Conservation (phyloP, 2,329 filamentous ascomycete genomes). For the Fusarium denticulatum region DNA sequence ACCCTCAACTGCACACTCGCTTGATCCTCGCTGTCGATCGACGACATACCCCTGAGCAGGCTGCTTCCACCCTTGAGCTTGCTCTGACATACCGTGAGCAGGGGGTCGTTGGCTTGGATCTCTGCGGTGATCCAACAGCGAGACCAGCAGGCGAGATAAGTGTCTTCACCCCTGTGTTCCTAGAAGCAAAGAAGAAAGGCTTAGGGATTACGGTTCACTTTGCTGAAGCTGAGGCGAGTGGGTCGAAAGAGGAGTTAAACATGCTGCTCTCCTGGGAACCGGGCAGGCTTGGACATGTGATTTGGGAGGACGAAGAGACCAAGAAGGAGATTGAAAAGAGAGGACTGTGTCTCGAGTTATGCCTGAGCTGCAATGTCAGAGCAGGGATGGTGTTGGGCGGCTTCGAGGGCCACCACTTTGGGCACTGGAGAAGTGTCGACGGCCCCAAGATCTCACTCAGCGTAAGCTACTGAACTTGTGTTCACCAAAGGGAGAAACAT, state of each 20-base stretch:
- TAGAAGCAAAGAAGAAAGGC: slow-evolving; percentile 61
- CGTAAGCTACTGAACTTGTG: slow-evolving; percentile 60
- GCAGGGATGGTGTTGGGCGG: slow-evolving; percentile 76
- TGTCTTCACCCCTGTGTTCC: slow-evolving; percentile 68
- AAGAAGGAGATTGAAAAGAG: slow-evolving; percentile 62
- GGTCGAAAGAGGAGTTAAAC: slow-evolving; percentile 67
- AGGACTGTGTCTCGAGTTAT: slow-evolving; percentile 76
- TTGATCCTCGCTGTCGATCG: slow-evolving; percentile 82
- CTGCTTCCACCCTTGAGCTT: slow-evolving; percentile 70
- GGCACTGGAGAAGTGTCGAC: slow-evolving; percentile 71
- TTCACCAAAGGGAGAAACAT: neutral
- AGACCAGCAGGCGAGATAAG: slow-evolving; percentile 65
- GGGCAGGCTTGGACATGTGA: slow-evolving; percentile 79
- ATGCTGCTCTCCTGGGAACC: slow-evolving; percentile 73
- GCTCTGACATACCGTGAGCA: slow-evolving; percentile 62
- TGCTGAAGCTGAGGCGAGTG: slow-evolving; percentile 71
- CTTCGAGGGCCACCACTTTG: slow-evolving; percentile 79
- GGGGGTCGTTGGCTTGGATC: slow-evolving; percentile 78
- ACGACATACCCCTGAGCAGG: slow-evolving; percentile 66
- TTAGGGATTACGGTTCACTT: slow-evolving; percentile 80
- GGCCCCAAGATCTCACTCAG: slow-evolving; percentile 72
- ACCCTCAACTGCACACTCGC: slow-evolving; percentile 63
- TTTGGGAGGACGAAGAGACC: slow-evolving; percentile 73
- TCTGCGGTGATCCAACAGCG: slow-evolving; percentile 76
- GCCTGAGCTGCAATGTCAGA: slow-evolving; percentile 83